These are phyloP conservation scores for Verticillium klebahnii DNA, from an alignment of 2,329 filamentous ascomycete species.

Conservation along the genomic window DNA sequence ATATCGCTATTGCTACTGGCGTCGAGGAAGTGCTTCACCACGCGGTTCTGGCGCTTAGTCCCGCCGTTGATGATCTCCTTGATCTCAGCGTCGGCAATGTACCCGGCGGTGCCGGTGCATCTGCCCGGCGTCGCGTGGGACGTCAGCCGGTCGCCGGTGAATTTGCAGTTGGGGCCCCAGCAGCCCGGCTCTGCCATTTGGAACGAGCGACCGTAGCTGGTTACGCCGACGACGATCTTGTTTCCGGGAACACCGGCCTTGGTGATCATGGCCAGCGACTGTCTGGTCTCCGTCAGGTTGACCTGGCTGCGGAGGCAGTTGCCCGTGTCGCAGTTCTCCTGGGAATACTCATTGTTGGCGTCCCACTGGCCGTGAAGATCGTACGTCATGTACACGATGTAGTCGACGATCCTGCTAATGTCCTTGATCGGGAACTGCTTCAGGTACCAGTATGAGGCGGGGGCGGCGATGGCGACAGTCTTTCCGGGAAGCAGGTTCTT, in stretches of 20 bases:
- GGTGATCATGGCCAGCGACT: neutral
- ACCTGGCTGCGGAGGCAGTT: slow-evolving; percentile 27
- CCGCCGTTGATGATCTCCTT: slow-evolving; percentile 9
- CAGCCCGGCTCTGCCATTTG: slow-evolving; percentile 19
- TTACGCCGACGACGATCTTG: slow-evolving; percentile 19
- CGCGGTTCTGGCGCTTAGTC: neutral
- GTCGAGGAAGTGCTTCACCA: neutral
- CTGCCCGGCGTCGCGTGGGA: slow-evolving; percentile 19
- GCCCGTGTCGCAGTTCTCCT: slow-evolving; percentile 21
- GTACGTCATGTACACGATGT: slow-evolving; percentile 18
- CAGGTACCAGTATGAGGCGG: slow-evolving; percentile 2
- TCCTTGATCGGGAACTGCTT: neutral
- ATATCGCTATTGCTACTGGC: neutral
- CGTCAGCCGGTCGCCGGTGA: slow-evolving; percentile 13
- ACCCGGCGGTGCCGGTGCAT: slow-evolving; percentile 26
- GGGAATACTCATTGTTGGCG: slow-evolving; percentile 16
- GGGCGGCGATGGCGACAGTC: slow-evolving; percentile 2
- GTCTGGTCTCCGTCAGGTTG: slow-evolving; percentile 29
- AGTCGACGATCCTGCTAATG: neutral
- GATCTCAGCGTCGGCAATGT: slow-evolving; percentile 28
- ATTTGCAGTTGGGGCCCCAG: slow-evolving; percentile 17
- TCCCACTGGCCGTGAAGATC: slow-evolving; percentile 26
- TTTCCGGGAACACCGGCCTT: neutral
- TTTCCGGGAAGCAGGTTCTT: neutral
- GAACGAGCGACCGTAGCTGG: slow-evolving; percentile 23